These are phyloP conservation scores for Setomelanomma holmii DNA, from an alignment of 2,329 filamentous ascomycete species.

Conservation along the genomic window DNA sequence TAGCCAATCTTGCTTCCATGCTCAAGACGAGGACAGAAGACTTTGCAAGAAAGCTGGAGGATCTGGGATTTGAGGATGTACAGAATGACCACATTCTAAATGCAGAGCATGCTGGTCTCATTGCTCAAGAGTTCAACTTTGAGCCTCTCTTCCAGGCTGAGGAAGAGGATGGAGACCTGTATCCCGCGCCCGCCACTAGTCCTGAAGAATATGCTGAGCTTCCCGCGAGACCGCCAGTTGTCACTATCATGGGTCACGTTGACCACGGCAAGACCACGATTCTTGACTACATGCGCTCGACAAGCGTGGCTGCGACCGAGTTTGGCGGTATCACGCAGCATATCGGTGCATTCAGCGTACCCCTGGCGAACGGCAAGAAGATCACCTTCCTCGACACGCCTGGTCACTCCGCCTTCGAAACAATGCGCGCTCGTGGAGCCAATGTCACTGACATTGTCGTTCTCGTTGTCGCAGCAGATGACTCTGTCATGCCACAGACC, in stretches of 20 bases:
- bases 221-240: constrained; percentile 83
- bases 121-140: constrained; percentile 91
- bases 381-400: constrained; percentile 98
- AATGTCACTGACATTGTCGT: constrained; percentile 97
- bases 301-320: constrained; percentile 87
- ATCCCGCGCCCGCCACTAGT: constrained; percentile 61
- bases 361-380: constrained; percentile 78
- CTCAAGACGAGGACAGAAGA: constrained; percentile 73
- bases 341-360: constrained; percentile 95
- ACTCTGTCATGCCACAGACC: constrained; percentile 97
- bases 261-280: constrained; percentile 99
- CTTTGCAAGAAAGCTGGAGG: constrained; percentile 77
- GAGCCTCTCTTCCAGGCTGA: constrained; percentile 76
- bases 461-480: constrained; percentile 93
- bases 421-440: constrained; percentile 94
- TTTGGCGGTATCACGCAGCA: constrained; percentile 98
- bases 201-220: constrained; percentile 68
- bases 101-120: constrained; percentile 85
- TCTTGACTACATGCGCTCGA: constrained; percentile 90
- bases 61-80: constrained; percentile 92
- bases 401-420: constrained; percentile 92
- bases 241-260: constrained; percentile 99
- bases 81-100: constrained; percentile 85
- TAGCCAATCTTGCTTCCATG: constrained; percentile 79
- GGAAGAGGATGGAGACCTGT: constrained; percentile 73